Conservation (phyloP, 768 basidiomycete species). For the Tulasnella sp. region DNA sequence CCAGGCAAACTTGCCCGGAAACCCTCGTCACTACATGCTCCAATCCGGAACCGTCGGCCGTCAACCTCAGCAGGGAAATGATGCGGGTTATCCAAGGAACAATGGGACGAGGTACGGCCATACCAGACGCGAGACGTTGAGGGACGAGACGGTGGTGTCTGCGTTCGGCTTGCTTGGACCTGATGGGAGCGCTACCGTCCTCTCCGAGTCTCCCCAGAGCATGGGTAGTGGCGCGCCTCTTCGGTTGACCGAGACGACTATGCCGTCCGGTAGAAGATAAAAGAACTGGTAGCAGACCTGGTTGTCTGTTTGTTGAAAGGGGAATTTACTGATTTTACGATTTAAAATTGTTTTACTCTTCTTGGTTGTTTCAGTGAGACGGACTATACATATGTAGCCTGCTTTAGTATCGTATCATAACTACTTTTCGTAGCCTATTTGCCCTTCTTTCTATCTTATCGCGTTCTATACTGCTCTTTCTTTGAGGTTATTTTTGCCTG, state of each 20-base stretch:
- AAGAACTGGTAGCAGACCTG: background rate
- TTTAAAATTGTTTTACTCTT: background rate
- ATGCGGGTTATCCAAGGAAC: too few species aligned
- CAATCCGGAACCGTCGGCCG: background rate
- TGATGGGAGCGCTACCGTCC: background rate
- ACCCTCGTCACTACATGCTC: background rate
- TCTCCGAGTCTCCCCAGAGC: background rate
- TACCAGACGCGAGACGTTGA: background rate
- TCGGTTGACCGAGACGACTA: background rate
- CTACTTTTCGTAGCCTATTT: background rate
- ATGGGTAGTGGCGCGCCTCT: background rate
- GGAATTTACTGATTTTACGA: background rate
- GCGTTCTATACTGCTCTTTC: too few species aligned
- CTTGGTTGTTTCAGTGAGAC: background rate
- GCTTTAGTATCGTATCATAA: background rate
- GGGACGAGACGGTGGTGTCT: background rate
- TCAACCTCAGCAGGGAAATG: background rate
- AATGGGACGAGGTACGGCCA: background rate
- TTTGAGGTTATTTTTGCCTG: too few species aligned
- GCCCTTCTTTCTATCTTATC: background rate
- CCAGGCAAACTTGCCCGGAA: background rate
- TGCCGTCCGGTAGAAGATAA: background rate
- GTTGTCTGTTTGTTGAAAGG: background rate
- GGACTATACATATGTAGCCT: constrained; percentile 1
- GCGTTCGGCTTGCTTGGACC: background rate